Evolutionary conservation across 179 eudicot species (phyloP).

Genomic region (Carnegiea gigantea): DNA sequence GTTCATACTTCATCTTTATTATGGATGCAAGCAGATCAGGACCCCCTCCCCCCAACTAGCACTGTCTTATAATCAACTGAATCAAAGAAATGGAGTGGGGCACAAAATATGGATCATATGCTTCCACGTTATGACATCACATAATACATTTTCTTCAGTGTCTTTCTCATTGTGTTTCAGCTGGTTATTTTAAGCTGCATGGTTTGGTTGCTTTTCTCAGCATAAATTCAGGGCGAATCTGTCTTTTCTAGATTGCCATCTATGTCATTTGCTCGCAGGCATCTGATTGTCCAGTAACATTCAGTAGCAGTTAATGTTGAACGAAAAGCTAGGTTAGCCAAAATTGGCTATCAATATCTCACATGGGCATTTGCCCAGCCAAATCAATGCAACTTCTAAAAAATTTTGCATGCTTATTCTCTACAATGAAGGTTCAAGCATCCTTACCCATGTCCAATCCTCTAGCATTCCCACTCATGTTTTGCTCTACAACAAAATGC

Average conservation of each 20-base stretch:
- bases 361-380: background rate
- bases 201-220: background rate
- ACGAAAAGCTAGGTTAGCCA: background rate
- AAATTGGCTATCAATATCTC: background rate
- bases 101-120: background rate
- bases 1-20: background rate
- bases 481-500: background rate
- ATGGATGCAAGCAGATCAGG: background rate
- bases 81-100: background rate
- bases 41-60: background rate
- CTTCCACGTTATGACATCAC: background rate
- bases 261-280: background rate
- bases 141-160: background rate
- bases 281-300: background rate
- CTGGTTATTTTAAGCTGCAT: background rate
- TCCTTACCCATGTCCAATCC: background rate
- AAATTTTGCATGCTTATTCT: background rate
- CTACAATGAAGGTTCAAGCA: background rate
- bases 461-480: background rate
- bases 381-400: background rate
- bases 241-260: background rate
- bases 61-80: background rate
- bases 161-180: background rate
- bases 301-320: background rate
- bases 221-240: background rate